Conservation (phyloP, 306 rosid species). For the Glycyrrhiza uralensis region DNA sequence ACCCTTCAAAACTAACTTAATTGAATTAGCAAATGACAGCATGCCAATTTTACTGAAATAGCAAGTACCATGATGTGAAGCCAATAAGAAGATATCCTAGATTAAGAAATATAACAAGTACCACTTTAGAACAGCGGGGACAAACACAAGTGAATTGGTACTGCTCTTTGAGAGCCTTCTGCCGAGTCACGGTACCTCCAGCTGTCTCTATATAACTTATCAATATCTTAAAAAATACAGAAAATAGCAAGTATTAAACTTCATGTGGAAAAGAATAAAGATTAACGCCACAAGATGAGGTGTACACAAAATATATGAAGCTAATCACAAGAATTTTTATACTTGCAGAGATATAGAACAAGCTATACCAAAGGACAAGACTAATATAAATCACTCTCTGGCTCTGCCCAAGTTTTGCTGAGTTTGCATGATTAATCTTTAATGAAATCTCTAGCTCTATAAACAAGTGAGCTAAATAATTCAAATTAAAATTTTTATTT, state of each 20-base stretch:
- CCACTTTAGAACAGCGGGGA: slow-evolving; percentile 69
- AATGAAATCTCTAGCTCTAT: slow-evolving; percentile 15
- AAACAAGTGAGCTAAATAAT: background rate
- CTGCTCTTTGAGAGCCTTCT: slow-evolving; percentile 77
- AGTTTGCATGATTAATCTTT: background rate
- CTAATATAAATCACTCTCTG: background rate
- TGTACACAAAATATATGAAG: slow-evolving; percentile 7
- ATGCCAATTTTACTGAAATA: slow-evolving; percentile 17
- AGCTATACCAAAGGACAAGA: background rate
- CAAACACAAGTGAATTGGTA: slow-evolving; percentile 77
- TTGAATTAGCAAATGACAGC: slow-evolving; percentile 31
- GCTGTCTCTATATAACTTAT: slow-evolving; percentile 92
- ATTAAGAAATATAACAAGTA: slow-evolving; percentile 36
- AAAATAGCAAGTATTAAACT: slow-evolving; percentile 20
- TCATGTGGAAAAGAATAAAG: slow-evolving; percentile 11
- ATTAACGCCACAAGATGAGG: too few relatives aligned
- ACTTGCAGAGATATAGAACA: background rate
- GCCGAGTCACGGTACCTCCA: slow-evolving; percentile 83
- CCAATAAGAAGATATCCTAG: background rate
- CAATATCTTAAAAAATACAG: slow-evolving; percentile 48
- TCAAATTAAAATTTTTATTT: background rate
- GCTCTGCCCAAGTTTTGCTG: background rate
- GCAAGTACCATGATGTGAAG: slow-evolving; percentile 1
- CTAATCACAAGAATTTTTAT: background rate
- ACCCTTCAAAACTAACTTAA: slow-evolving; percentile 57